These are phyloP conservation scores for Aaosphaeria pasadenensis DNA, from an alignment of 2,329 filamentous ascomycete genomes.

Conservation along the genomic window DNA sequence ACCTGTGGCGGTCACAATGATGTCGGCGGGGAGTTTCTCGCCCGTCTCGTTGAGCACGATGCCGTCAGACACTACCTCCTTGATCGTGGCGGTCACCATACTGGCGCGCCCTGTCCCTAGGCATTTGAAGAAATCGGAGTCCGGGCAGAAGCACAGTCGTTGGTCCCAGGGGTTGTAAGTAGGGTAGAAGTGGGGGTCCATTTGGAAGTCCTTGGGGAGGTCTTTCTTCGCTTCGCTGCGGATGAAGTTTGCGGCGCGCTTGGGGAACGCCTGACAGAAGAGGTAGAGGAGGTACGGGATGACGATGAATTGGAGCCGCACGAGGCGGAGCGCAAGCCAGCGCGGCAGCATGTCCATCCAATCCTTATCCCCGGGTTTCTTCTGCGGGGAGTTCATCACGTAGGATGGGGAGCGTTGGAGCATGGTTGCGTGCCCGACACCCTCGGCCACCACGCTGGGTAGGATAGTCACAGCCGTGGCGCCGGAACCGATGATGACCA, in stretches of 20 bases:
- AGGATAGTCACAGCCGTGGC: slow-evolving; percentile 78
- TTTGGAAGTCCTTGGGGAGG: slow-evolving; percentile 48
- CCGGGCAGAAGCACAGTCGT: slow-evolving; percentile 67
- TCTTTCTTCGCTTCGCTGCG: slow-evolving; percentile 43
- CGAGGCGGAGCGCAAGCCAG: slow-evolving; percentile 45
- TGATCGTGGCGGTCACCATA: slow-evolving; percentile 56
- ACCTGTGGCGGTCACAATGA: slow-evolving; percentile 65
- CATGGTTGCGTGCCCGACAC: slow-evolving; percentile 66
- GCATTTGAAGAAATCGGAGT: slow-evolving; percentile 57
- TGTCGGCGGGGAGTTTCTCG: slow-evolving; percentile 53
- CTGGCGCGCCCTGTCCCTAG: slow-evolving; percentile 51
- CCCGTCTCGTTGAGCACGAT: slow-evolving; percentile 48
- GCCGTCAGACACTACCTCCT: slow-evolving; percentile 47
- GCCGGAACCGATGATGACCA: slow-evolving; percentile 73
- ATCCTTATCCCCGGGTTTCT: slow-evolving; percentile 36
- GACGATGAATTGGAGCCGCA: slow-evolving; percentile 53
- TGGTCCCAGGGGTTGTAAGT: slow-evolving; percentile 62
- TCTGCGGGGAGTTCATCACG: slow-evolving; percentile 54
- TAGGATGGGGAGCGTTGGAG: slow-evolving; percentile 71
- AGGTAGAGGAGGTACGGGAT: slow-evolving; percentile 47
- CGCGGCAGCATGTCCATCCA: slow-evolving; percentile 44
- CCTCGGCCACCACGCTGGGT: slow-evolving; percentile 64
- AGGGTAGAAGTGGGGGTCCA: slow-evolving; percentile 47
- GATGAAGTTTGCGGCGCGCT: slow-evolving; percentile 48
- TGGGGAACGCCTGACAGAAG: slow-evolving; percentile 56